phyloP scores from a whole-genome alignment of 306 rosid genomes.

The Quercus parvula region DNA sequence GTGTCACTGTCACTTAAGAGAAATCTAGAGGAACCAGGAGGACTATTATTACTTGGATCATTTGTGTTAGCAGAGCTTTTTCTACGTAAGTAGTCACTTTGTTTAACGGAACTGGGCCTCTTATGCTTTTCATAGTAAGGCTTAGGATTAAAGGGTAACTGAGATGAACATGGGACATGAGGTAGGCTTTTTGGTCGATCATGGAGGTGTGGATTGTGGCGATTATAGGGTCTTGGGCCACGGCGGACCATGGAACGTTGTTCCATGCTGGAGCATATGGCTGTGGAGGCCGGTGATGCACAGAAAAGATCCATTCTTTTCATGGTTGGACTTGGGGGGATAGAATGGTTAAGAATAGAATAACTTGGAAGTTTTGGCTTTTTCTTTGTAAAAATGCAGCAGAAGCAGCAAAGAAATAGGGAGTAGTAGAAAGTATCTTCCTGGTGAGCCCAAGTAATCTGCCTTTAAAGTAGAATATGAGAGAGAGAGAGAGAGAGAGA shows the following conservation, averaged over 20 bases:
- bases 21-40: conserved; percentile 39
- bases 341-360: not conserved
- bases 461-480: conserved; percentile 14
- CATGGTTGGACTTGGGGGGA: conserved; percentile 24
- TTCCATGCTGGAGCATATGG: conserved; percentile 50
- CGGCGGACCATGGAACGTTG: conserved; percentile 36
- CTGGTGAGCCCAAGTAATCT: conserved; percentile 19
- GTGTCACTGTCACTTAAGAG: conserved; percentile 43
- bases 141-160: conserved; percentile 61
- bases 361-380: not conserved
- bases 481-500: not conserved
- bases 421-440: not conserved
- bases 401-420: not conserved
- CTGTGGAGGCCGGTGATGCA: conserved; percentile 70
- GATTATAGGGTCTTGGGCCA: conserved; percentile 25
- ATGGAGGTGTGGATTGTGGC: conserved; percentile 7
- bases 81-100: conserved; percentile 29
- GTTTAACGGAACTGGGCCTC: conserved; percentile 36
- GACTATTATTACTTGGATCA: conserved; percentile 18
- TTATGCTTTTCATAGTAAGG: conserved; percentile 46
- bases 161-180: conserved; percentile 68
- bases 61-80: conserved; percentile 46
- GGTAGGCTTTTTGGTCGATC: conserved; percentile 27
- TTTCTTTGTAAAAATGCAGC: not conserved
- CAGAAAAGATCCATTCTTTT: conserved; percentile 64